Conservation (phyloP, 495 filamentous ascomycete genomes). For the Penicillium mononematosum region DNA sequence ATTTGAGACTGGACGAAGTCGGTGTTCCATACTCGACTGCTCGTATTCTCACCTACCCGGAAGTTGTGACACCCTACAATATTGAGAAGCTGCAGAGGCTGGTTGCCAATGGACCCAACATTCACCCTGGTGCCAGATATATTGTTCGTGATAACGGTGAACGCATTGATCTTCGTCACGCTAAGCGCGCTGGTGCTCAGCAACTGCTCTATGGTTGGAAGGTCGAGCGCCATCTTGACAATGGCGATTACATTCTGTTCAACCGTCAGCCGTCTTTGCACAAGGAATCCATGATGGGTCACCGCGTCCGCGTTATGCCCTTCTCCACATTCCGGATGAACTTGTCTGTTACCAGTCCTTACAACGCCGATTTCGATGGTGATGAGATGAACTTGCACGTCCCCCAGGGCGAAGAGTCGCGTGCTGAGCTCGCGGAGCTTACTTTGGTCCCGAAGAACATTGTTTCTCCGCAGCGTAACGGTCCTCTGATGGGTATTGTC, state of each 20-base stretch:
- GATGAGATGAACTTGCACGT: conserved; percentile 99
- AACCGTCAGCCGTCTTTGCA: conserved; percentile 98
- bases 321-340: conserved; percentile 98
- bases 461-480: conserved; percentile 95
- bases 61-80: conserved; percentile 97
- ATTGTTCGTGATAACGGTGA: conserved; percentile 90
- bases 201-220: conserved; percentile 95
- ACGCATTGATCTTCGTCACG: conserved; percentile 89
- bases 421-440: conserved; percentile 87
- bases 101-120: conserved; percentile 88
- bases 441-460: conserved; percentile 97
- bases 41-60: conserved; percentile 86
- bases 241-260: conserved; percentile 98
- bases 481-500: conserved; percentile 98
- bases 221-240: conserved; percentile 91
- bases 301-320: conserved; percentile 95
- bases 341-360: conserved; percentile 94
- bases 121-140: conserved; percentile 93
- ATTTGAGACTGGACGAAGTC: conserved; percentile 92
- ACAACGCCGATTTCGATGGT: conserved; percentile 99
- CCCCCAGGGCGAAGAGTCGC: conserved; percentile 92
- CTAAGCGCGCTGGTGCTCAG: conserved; percentile 78
- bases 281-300: conserved; percentile 99
- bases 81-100: conserved; percentile 85
- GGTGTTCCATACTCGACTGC: conserved; percentile 91